phyloP scores from a whole-genome alignment of 257 asterid genomes.

The Salvia miltiorrhiza region DNA sequence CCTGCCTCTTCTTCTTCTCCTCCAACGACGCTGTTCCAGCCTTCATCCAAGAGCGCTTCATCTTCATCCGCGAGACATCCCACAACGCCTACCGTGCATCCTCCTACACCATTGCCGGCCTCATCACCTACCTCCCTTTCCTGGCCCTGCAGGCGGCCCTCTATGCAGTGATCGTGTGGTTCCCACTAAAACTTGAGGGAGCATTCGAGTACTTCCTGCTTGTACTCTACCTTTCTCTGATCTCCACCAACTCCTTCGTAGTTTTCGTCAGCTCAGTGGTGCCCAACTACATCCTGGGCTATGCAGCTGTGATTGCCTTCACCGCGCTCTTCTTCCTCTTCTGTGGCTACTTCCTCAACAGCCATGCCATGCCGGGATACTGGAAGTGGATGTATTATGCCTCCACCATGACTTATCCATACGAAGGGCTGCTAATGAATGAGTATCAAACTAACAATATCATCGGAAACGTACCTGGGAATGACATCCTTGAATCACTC shows the following conservation, averaged over 20 bases:
- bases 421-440: slow-evolving; percentile 82
- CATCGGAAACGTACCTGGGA: slow-evolving; percentile 33
- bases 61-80: slow-evolving; percentile 75
- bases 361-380: slow-evolving; percentile 50
- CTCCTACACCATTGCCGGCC: slow-evolving; percentile 76
- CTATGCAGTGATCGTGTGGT: slow-evolving; percentile 71
- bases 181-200: slow-evolving; percentile 50
- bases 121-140: slow-evolving; percentile 76
- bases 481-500: slow-evolving; percentile 44
- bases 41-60: slow-evolving; percentile 82
- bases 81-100: slow-evolving; percentile 87
- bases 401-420: slow-evolving; percentile 84
- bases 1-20: slow-evolving; percentile 76
- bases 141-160: slow-evolving; percentile 68
- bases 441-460: slow-evolving; percentile 39
- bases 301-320: slow-evolving; percentile 87
- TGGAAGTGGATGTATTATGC: slow-evolving; percentile 85
- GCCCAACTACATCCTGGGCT: slow-evolving; percentile 80
- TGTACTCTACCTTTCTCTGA: slow-evolving; percentile 53
- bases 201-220: slow-evolving; percentile 54
- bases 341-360: slow-evolving; percentile 64
- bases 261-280: slow-evolving; percentile 76
- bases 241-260: slow-evolving; percentile 77
- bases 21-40: slow-evolving; percentile 95
- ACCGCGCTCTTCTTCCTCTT: slow-evolving; percentile 78